phyloP scores from a whole-genome alignment of 352 stramenopile species.

The Chrysophaeum taylorii region DNA sequence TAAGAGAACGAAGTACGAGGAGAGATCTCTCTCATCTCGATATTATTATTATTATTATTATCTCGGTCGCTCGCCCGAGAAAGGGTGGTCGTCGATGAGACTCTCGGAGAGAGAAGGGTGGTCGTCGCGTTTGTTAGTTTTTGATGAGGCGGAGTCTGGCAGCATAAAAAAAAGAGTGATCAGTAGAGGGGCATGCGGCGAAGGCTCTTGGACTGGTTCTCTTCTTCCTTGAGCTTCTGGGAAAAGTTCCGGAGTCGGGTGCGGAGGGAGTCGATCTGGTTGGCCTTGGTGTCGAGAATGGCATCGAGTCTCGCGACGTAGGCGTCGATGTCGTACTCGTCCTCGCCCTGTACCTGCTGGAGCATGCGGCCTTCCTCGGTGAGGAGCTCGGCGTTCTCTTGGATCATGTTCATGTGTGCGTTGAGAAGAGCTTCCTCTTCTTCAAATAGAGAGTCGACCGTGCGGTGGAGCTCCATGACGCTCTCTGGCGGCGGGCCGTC shows the following conservation, averaged over 20 bases:
- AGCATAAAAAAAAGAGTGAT: no score
- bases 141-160: no score
- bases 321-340: constrained; percentile 77
- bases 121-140: no score
- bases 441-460: constrained; percentile 81
- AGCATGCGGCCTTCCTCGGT: constrained; percentile 80
- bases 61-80: no score
- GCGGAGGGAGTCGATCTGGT: constrained; percentile 66
- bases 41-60: no score
- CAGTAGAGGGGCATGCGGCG: neutral
- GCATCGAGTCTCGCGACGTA: constrained; percentile 77
- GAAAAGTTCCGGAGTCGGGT: constrained; percentile 66
- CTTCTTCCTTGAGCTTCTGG: constrained; percentile 62
- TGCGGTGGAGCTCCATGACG: constrained; percentile 40
- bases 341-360: constrained; percentile 59
- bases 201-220: constrained; percentile 47
- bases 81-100: no score
- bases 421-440: constrained; percentile 89
- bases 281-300: constrained; percentile 81
- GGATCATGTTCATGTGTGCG: constrained; percentile 69
- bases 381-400: constrained; percentile 90
- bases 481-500: constrained; percentile 22
- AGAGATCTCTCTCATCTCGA: no score
- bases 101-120: no score
- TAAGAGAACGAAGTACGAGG: no score